These are phyloP conservation scores for Trichoderma sp. DNA, from an alignment of 2,329 filamentous ascomycete genomes.

Conservation along the genomic window DNA sequence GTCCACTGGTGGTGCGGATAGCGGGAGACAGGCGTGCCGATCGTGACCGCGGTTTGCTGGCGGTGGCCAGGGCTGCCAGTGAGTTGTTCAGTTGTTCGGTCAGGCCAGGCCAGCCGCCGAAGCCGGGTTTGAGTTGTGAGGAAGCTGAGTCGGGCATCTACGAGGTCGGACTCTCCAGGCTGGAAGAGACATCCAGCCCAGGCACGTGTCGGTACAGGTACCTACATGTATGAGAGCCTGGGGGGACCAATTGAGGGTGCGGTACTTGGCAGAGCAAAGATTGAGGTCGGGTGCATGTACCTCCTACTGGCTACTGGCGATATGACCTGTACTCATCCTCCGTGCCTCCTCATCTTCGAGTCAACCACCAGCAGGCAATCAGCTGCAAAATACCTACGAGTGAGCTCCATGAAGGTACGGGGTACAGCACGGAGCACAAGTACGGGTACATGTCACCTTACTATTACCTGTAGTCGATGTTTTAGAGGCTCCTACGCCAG, in stretches of 20 bases:
- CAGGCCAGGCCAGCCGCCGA: slow-evolving; percentile 9
- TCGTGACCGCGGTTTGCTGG: slow-evolving; percentile 15
- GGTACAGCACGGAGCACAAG: background rate
- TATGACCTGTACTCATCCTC: background rate
- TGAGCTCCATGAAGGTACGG: background rate
- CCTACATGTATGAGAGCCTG: background rate
- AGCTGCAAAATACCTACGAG: background rate
- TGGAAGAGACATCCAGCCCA: background rate
- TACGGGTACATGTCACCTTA: background rate
- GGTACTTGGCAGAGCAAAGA: background rate
- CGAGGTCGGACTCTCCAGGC: background rate
- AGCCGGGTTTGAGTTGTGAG: slow-evolving; percentile 7
- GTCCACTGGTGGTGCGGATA: slow-evolving; percentile 4
- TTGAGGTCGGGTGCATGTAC: background rate
- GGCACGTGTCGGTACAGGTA: background rate
- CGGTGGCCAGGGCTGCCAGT: background rate
- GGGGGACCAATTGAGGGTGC: background rate
- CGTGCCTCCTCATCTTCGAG: background rate
- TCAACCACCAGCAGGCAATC: background rate
- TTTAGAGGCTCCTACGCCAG: background rate
- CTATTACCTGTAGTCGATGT: background rate
- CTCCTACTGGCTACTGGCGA: background rate
- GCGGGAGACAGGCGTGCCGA: slow-evolving; percentile 8
- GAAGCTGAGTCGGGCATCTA: background rate
- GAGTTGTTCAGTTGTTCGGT: slow-evolving; percentile 11